phyloP scores from a whole-genome alignment of 345 rosid species.

The Salix arbutifolia region DNA sequence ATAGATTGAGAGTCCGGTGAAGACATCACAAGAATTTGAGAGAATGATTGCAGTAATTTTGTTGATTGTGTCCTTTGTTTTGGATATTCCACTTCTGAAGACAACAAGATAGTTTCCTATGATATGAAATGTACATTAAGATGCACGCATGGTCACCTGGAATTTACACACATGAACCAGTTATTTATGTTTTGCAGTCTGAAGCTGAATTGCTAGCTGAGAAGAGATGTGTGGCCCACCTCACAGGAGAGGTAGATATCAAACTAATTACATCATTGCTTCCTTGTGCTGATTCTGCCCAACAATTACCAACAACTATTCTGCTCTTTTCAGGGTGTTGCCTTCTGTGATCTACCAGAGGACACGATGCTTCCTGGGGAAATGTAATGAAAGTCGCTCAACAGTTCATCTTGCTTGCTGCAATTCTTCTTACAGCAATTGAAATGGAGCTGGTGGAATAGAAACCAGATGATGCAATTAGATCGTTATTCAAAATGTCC shows the following conservation, averaged over 20 bases:
- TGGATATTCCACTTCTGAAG: neutral
- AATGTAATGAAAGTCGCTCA: slow-evolving; percentile 40
- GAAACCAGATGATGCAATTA: slow-evolving; percentile 11
- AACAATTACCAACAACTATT: slow-evolving; percentile 6
- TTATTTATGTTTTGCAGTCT: slow-evolving; percentile 38
- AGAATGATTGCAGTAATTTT: neutral
- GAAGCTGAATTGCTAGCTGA: slow-evolving; percentile 92
- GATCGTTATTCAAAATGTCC: neutral
- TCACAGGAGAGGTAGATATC: slow-evolving; percentile 74
- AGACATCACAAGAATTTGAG: neutral
- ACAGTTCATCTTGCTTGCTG: slow-evolving; percentile 1
- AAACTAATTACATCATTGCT: neutral
- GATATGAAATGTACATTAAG: too few relatives aligned
- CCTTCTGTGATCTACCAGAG: slow-evolving; percentile 83
- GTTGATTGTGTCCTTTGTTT: too few relatives aligned
- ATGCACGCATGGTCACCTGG: too few relatives aligned
- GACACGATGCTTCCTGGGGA: slow-evolving; percentile 99
- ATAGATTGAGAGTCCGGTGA: neutral
- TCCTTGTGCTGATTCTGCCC: neutral
- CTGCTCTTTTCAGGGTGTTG: slow-evolving; percentile 66
- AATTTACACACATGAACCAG: neutral
- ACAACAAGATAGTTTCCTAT: neutral
- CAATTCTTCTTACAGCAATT: slow-evolving; percentile 5
- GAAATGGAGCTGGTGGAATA: slow-evolving; percentile 1
- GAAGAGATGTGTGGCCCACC: slow-evolving; percentile 96